Evolutionary conservation across 257 asterid genomes (phyloP), one percentile per base, ranked within the genome.

Genomic region (Osmanthus fragrans): DNA sequence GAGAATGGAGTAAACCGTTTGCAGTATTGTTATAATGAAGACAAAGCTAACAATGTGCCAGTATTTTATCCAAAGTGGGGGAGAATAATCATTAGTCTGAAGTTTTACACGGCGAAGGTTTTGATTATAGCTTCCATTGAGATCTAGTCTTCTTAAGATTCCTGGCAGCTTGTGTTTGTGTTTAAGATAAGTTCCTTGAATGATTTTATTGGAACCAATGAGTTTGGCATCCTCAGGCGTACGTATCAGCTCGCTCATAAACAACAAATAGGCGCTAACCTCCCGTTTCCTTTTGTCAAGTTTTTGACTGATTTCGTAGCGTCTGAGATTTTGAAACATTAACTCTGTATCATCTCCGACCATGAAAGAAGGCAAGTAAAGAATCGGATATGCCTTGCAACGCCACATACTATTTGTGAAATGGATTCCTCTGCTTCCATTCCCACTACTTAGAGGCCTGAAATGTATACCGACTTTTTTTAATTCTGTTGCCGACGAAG

Each of bases 161-260:
- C 42, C 42, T 1, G 79, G 72, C 39, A 64, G 25, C 47, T 75
- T 64, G 12, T 23, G 42, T 37, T 25, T 63, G 8, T 21, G 39
- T 39, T 63, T 74, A 37, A 4, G n/a, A n/a, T n/a, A 12, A 2
- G 39, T 13, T 5, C 60, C 82, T 2, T 39, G 45, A 11, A 83
- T 45, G 64, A 79, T 83, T 63, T 73, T 73, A 0, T 56, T 37
- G 0, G 18, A 7, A 2, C 49, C 73, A 18, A 83, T 58, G 70
- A 75, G 34, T 42, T 54, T 79, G 6, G 70, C 77, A 76, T 83
- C 82, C 6, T 68, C 81, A 4, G 76, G 21, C 11, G 79, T 76
- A 2, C 40, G 30, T 67, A 79, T 32, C 15, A 83, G 45, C 74
- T 83, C 76, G 9, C 74, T 37, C 84, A 83, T 68, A 37, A 83